A percentile compares a stretch with the other conserved stretches of the same genome.
Conservation (phyloP, 1,284 basidiomycete genomes). For the Heterobasidion parviporum region DNA sequence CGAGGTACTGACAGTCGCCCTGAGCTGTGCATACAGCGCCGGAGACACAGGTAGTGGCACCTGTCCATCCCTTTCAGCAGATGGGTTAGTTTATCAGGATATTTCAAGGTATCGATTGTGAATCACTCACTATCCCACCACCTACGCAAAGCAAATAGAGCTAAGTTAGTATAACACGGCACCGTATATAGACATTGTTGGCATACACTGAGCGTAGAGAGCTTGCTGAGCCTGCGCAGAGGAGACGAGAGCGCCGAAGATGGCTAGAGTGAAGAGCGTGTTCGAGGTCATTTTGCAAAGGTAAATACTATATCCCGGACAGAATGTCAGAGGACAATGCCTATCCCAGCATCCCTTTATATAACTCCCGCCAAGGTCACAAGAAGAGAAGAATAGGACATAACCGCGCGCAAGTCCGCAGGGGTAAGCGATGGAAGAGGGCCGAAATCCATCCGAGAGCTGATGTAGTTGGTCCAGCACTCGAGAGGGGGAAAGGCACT, state of each 20-base stretch:
- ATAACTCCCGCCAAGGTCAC: neutral
- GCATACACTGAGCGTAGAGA: constrained; percentile 15
- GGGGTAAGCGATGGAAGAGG: neutral
- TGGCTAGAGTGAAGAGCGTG: neutral
- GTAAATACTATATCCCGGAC: neutral
- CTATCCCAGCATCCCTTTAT: neutral
- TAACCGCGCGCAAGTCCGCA: too few relatives aligned
- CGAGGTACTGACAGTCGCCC: constrained; percentile 15
- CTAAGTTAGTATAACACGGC: neutral
- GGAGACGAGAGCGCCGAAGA: neutral
- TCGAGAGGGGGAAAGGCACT: neutral
- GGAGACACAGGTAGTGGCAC: constrained; percentile 30
- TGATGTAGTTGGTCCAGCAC: neutral
- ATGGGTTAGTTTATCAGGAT: neutral
- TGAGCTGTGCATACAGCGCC: constrained; percentile 23
- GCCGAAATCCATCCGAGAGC: neutral
- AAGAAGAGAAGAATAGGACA: too few relatives aligned
- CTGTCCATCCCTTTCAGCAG: constrained; percentile 25
- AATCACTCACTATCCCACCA: constrained; percentile 17
- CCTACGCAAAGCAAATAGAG: constrained; percentile 5
- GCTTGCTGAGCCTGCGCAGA: neutral
- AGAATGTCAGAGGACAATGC: neutral
- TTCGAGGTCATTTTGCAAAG: neutral
- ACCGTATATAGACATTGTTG: neutral
- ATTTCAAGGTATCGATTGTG: neutral